These are phyloP conservation scores for Microdochium paspali DNA, from an alignment of 2,329 filamentous ascomycete genomes.

Conservation along the genomic window DNA sequence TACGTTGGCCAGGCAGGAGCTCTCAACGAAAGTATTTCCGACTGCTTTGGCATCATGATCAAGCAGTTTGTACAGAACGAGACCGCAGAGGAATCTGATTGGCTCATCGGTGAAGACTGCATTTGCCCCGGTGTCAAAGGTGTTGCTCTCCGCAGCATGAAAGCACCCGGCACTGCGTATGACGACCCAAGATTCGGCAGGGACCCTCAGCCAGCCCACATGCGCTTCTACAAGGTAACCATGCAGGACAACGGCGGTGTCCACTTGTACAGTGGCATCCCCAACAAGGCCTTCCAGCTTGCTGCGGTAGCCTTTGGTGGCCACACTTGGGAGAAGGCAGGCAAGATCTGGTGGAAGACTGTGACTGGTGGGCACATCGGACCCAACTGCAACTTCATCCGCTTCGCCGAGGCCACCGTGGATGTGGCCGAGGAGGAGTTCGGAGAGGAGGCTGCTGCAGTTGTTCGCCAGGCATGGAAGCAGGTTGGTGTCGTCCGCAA, in stretches of 20 bases:
- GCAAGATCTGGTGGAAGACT: slow-evolving; percentile 42
- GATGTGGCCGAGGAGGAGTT: slow-evolving; percentile 33
- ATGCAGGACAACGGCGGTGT: slow-evolving; percentile 42
- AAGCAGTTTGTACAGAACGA: slow-evolving; percentile 41
- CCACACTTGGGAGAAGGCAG: slow-evolving; percentile 43
- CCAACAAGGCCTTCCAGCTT: slow-evolving; percentile 47
- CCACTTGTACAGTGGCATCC: slow-evolving; percentile 47
- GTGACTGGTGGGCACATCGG: slow-evolving; percentile 33
- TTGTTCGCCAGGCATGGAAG: slow-evolving; percentile 35
- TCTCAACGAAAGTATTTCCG: slow-evolving; percentile 46
- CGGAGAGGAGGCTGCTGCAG: slow-evolving; percentile 28
- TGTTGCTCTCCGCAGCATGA: slow-evolving; percentile 43
- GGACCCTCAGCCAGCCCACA: slow-evolving; percentile 41
- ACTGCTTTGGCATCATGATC: slow-evolving; percentile 48
- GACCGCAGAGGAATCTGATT: slow-evolving; percentile 36
- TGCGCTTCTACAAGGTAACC: slow-evolving; percentile 29
- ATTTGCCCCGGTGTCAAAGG: slow-evolving; percentile 41
- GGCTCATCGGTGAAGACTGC: slow-evolving; percentile 44
- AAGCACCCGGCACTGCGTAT: slow-evolving; percentile 41
- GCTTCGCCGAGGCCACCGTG: slow-evolving; percentile 39
- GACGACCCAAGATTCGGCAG: slow-evolving; percentile 42
- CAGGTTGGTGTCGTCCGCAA: slow-evolving; percentile 30
- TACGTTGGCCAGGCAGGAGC: slow-evolving; percentile 44
- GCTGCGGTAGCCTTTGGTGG: slow-evolving; percentile 37
- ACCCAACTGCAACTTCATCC: slow-evolving; percentile 30